These are phyloP conservation scores for Exophiala sideris DNA, from an alignment of 2,329 filamentous ascomycete genomes.

Conservation along the genomic window DNA sequence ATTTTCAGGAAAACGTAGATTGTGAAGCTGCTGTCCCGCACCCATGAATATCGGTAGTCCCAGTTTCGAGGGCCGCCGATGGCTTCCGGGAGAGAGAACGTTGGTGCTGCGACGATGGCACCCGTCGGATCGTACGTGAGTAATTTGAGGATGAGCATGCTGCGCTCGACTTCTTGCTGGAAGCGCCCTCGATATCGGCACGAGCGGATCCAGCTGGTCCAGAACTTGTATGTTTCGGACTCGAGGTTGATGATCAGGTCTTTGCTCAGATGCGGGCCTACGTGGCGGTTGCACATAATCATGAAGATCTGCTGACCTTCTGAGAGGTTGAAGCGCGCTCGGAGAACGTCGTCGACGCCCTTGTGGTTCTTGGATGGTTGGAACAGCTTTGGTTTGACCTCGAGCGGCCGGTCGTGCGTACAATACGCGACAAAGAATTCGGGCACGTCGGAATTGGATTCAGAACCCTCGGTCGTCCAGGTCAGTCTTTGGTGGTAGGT, in stretches of 20 bases:
- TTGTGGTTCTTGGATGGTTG: slow-evolving; percentile 5
- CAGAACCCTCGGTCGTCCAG: slow-evolving; percentile 9
- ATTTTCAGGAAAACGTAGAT: slow-evolving; percentile 73
- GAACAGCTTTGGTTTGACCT: slow-evolving; percentile 12
- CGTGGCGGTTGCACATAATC: slow-evolving; percentile 20
- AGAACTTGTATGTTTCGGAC: slow-evolving; percentile 67
- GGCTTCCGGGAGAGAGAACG: slow-evolving; percentile 73
- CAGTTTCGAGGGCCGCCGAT: slow-evolving; percentile 61
- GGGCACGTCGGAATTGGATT: slow-evolving; percentile 6
- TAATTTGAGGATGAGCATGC: slow-evolving; percentile 71
- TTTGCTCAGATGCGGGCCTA: slow-evolving; percentile 19
- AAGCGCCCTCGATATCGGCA: slow-evolving; percentile 70
- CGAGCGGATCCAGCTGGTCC: slow-evolving; percentile 70
- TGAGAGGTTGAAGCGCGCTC: slow-evolving; percentile 19
- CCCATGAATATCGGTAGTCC: slow-evolving; percentile 63
- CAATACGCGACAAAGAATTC: slow-evolving; percentile 22
- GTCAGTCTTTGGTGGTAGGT: slow-evolving; percentile 14
- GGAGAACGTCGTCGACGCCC: not conserved
- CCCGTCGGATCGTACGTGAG: slow-evolving; percentile 76
- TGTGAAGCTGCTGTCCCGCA: slow-evolving; percentile 73
- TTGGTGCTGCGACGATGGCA: slow-evolving; percentile 72
- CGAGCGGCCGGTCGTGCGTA: slow-evolving; percentile 10
- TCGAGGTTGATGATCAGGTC: slow-evolving; percentile 41
- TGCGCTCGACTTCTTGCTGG: slow-evolving; percentile 67
- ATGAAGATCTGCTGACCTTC: slow-evolving; percentile 23